Evolutionary conservation across 2,329 filamentous ascomycete species (phyloP).

Genomic region (Botrytis fabae): DNA sequence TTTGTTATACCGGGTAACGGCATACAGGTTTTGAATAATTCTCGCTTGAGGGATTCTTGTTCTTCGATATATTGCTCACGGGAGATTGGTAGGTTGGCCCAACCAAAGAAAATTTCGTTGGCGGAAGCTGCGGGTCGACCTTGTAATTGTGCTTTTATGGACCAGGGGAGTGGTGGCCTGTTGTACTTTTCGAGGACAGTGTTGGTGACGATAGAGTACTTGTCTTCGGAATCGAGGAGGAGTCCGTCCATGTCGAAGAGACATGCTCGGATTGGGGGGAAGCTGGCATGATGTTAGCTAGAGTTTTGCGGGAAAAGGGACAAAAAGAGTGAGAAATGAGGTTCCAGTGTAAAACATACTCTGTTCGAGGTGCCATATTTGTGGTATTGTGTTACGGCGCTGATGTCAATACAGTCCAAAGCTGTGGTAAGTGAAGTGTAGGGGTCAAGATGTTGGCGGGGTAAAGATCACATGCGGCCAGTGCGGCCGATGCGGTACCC

Average conservation of each 20-base stretch:
- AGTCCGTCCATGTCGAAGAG: constrained; percentile 99
- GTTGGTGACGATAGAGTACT: constrained; percentile 86
- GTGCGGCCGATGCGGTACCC: constrained; percentile 5
- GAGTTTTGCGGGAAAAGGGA: not conserved
- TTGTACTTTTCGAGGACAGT: constrained; percentile 73
- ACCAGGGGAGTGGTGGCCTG: constrained; percentile 80
- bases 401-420: not conserved
- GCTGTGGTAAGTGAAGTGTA: constrained; percentile 17
- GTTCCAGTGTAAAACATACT: constrained; percentile 25
- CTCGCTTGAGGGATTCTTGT: constrained; percentile 62
- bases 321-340: not conserved
- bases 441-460: constrained; percentile 20
- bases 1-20: constrained; percentile 76
- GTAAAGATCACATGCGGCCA: not conserved
- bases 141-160: constrained; percentile 80
- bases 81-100: constrained; percentile 82
- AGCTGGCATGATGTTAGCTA: constrained; percentile 44
- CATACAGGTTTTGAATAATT: constrained; percentile 72
- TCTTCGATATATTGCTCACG: constrained; percentile 64
- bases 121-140: constrained; percentile 44
- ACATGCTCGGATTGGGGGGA: constrained; percentile 82
- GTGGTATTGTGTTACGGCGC: not conserved
- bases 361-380: constrained; percentile 29
- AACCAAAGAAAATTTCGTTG: constrained; percentile 67
- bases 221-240: constrained; percentile 88